These are phyloP conservation scores for Tuber calosporum DNA, from an alignment of 495 filamentous ascomycete species.

Conservation along the genomic window DNA sequence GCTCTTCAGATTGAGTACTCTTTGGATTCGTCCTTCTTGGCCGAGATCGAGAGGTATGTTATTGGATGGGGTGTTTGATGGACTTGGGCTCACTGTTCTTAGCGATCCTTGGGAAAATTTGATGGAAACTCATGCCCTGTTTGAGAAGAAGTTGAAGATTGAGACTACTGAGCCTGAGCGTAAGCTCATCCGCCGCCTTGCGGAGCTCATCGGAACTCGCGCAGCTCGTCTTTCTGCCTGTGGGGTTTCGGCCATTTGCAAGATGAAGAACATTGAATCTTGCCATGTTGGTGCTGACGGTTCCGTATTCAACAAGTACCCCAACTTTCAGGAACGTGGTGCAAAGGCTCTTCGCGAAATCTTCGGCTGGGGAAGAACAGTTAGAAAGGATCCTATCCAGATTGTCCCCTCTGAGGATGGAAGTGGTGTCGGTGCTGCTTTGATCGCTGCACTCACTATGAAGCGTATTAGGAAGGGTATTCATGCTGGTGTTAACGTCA, in stretches of 20 bases:
- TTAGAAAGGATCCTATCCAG: conserved; percentile 73
- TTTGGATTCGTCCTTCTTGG: conserved; percentile 89
- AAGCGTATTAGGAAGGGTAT: conserved; percentile 48
- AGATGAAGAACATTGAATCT: conserved; percentile 77
- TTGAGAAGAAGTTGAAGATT: conserved; percentile 65
- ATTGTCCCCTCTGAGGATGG: conserved; percentile 88
- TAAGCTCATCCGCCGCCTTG: conserved; percentile 76
- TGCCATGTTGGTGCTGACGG: conserved; percentile 96
- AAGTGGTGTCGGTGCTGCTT: conserved; percentile 86
- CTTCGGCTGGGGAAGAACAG: conserved; percentile 69
- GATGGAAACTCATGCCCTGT: conserved; percentile 72
- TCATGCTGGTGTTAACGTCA: conserved; percentile 41
- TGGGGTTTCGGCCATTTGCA: conserved; percentile 89
- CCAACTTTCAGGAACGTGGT: conserved; percentile 87
- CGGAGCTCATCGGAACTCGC: conserved; percentile 89
- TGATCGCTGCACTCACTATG: conserved; percentile 88
- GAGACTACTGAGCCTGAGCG: conserved; percentile 63
- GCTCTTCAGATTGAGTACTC: conserved; percentile 74
- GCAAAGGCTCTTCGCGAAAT: conserved; percentile 87
- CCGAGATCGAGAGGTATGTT: conserved; percentile 74
- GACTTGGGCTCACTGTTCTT: conserved; percentile 13
- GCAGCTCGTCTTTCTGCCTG: conserved; percentile 88
- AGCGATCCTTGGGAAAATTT: conserved; percentile 92
- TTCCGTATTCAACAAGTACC: conserved; percentile 97
- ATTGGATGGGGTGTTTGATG: conserved; percentile 1